Conservation (phyloP, 129 eudicot species). For the Deinandra increscens region DNA sequence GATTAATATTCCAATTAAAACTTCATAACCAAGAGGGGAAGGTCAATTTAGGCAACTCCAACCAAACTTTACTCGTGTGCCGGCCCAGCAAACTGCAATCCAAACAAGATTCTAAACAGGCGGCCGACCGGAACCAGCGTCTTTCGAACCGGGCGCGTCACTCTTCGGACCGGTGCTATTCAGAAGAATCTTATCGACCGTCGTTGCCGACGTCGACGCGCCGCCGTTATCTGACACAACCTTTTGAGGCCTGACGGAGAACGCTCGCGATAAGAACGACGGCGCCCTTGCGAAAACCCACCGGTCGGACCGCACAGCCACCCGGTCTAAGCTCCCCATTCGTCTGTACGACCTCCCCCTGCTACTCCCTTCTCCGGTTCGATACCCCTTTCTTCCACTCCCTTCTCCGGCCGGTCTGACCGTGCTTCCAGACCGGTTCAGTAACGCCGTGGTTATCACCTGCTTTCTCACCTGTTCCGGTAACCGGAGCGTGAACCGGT, state of each 20-base stretch:
- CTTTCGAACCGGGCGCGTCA: constrained; percentile 41
- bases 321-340: constrained; percentile 49
- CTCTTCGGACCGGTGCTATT: constrained; percentile 46
- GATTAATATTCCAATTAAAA: constrained; percentile 11
- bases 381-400: constrained; percentile 49
- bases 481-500: constrained; percentile 65
- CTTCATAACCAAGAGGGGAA: constrained; percentile 14
- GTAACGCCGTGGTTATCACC: constrained; percentile 47
- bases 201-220: constrained; percentile 40
- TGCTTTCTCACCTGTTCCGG: constrained; percentile 73
- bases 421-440: constrained; percentile 64
- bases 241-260: constrained; percentile 55
- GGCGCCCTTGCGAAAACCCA: constrained; percentile 58
- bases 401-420: constrained; percentile 42
- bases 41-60: constrained; percentile 26
- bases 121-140: constrained; percentile 43
- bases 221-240: constrained; percentile 54
- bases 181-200: constrained; percentile 37
- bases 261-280: constrained; percentile 54
- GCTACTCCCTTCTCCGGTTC: constrained; percentile 51
- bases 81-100: constrained; percentile 10
- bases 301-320: constrained; percentile 50
- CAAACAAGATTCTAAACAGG: constrained; percentile 49
- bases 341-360: constrained; percentile 40
- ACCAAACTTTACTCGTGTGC: constrained; percentile 11